These are phyloP conservation scores for Colletotrichum musae DNA, from an alignment of 2,329 filamentous ascomycete species.

Conservation along the genomic window DNA sequence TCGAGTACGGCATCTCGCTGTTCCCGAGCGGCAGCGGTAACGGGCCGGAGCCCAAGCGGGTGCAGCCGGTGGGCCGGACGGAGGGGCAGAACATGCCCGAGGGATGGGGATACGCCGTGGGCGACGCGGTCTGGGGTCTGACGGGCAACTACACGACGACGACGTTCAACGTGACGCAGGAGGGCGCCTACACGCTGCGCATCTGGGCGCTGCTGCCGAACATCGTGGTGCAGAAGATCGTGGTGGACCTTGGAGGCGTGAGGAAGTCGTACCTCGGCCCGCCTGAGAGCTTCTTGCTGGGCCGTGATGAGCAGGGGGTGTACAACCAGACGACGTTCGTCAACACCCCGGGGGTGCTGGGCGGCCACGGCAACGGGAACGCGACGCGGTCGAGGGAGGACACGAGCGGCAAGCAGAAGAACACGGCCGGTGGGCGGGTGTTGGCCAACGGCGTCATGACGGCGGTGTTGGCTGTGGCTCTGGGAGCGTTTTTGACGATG, in stretches of 20 bases:
- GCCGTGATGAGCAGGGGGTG: slow-evolving; percentile 54
- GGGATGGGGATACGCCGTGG: slow-evolving; percentile 60
- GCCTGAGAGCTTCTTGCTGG: slow-evolving; percentile 67
- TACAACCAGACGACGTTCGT: slow-evolving; percentile 57
- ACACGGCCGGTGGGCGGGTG: not conserved
- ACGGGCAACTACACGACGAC: slow-evolving; percentile 60
- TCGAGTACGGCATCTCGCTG: slow-evolving; percentile 66
- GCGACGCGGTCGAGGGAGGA: slow-evolving; percentile 4
- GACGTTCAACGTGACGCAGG: slow-evolving; percentile 55
- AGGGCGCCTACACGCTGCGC: slow-evolving; percentile 64
- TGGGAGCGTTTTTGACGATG: slow-evolving; percentile 1
- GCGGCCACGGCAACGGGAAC: slow-evolving; percentile 22
- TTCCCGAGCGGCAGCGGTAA: slow-evolving; percentile 54
- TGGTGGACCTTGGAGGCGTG: slow-evolving; percentile 69
- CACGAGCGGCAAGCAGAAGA: not conserved
- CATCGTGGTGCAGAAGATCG: slow-evolving; percentile 69
- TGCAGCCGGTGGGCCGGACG: slow-evolving; percentile 59
- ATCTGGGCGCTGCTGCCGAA: slow-evolving; percentile 68
- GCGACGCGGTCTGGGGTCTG: slow-evolving; percentile 62
- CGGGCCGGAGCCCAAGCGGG: slow-evolving; percentile 49
- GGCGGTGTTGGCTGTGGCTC: not conserved
- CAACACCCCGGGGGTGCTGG: slow-evolving; percentile 40
- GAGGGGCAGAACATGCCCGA: slow-evolving; percentile 57
- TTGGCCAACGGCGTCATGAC: slow-evolving; percentile 1
- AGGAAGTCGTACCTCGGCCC: slow-evolving; percentile 69